Conservation (phyloP, 352 stramenopile species). For the Phytophthora citricola region DNA sequence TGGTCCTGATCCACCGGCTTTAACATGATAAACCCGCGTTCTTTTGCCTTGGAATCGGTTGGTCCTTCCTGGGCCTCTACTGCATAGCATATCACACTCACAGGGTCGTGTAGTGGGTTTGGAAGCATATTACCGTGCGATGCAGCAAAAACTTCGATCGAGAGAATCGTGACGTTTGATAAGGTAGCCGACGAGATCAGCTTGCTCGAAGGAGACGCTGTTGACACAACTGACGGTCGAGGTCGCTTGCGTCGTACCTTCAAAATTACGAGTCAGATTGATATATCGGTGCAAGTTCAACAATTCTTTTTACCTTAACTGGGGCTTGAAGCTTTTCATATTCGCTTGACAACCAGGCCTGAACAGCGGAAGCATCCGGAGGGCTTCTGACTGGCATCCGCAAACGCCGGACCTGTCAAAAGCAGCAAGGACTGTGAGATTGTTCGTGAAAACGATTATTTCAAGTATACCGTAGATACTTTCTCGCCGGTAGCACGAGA, state of each 20-base stretch:
- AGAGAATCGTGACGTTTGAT: constrained; percentile 84
- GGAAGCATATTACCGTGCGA: constrained; percentile 69
- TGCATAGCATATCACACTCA: constrained; percentile 70
- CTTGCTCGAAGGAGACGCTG: constrained; percentile 28
- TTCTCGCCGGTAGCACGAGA: constrained; percentile 13
- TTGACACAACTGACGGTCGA: constrained; percentile 23
- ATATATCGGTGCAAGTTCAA: too few relatives aligned
- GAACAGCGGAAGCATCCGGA: constrained; percentile 37
- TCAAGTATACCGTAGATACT: constrained; percentile 11
- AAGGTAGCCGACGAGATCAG: constrained; percentile 33
- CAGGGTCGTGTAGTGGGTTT: constrained; percentile 70
- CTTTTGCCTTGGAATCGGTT: constrained; percentile 53
- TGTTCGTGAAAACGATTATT: background rate
- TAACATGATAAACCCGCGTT: constrained; percentile 57
- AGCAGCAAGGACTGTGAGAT: background rate
- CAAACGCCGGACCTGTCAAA: constrained; percentile 39
- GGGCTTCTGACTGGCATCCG: constrained; percentile 50
- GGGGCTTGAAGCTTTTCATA: background rate
- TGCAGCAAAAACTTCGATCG: constrained; percentile 73
- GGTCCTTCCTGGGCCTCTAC: constrained; percentile 80
- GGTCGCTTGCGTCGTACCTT: constrained; percentile 33
- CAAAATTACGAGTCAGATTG: too few relatives aligned
- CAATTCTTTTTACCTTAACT: constrained; percentile 30
- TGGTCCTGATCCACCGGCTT: constrained; percentile 28
- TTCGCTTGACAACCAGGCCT: constrained; percentile 43